phyloP scores from a whole-genome alignment of 2,329 filamentous ascomycete species.

The Trichothecium sympodiale region DNA sequence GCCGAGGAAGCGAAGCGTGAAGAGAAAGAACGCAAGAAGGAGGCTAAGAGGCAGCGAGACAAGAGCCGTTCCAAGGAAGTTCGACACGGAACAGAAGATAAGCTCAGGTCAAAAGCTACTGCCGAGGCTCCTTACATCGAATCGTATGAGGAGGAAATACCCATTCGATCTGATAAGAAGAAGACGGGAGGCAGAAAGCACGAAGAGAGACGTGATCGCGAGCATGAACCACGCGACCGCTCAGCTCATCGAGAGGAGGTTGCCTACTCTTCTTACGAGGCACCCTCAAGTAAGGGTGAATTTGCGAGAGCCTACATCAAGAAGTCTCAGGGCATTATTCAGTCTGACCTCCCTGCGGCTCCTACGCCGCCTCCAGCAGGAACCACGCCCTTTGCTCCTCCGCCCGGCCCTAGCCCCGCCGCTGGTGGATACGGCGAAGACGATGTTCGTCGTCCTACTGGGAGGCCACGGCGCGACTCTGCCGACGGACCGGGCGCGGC shows the following conservation, averaged over 20 bases:
- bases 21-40: slow-evolving; percentile 22
- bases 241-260: slow-evolving; percentile 21
- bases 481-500: slow-evolving; percentile 12
- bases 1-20: slow-evolving; percentile 15
- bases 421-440: slow-evolving; percentile 20
- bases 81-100: slow-evolving; percentile 24
- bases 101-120: slow-evolving; percentile 13
- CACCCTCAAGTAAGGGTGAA: slow-evolving; percentile 10
- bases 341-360: slow-evolving; percentile 17
- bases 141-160: slow-evolving; percentile 18
- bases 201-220: slow-evolving; percentile 17
- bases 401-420: slow-evolving; percentile 12
- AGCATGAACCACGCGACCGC: slow-evolving; percentile 15
- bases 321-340: neutral
- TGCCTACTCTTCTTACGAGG: slow-evolving; percentile 5
- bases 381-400: neutral
- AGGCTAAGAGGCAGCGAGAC: slow-evolving; percentile 21
- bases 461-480: slow-evolving; percentile 21
- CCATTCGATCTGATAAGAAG: slow-evolving; percentile 24
- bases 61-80: slow-evolving; percentile 27
- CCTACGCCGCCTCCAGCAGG: slow-evolving; percentile 22
- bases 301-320: slow-evolving; percentile 20
- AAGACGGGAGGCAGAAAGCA: slow-evolving; percentile 24
- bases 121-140: slow-evolving; percentile 21
- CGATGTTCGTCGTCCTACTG: slow-evolving; percentile 20